These are phyloP conservation scores for Penicillium pancosmium DNA, from an alignment of 495 filamentous ascomycete species.

Conservation along the genomic window DNA sequence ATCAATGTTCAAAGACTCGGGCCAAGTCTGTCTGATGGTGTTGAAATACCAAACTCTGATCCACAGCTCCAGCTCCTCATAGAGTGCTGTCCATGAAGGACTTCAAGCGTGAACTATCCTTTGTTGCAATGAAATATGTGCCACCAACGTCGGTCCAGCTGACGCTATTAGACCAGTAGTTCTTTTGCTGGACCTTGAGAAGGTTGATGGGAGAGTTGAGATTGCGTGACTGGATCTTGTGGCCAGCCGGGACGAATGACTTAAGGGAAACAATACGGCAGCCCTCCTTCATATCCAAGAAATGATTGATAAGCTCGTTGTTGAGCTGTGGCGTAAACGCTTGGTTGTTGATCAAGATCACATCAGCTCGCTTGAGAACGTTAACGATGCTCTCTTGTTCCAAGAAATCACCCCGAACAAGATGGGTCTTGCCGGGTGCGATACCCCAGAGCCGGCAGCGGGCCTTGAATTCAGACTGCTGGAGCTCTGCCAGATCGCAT, in stretches of 20 bases:
- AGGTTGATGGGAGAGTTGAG: conserved; percentile 76
- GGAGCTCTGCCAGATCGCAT: conserved; percentile 79
- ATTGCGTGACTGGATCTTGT: conserved; percentile 70
- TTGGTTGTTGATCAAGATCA: conserved; percentile 96
- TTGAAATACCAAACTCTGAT: background rate
- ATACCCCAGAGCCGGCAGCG: conserved; percentile 92
- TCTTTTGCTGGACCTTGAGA: conserved; percentile 69
- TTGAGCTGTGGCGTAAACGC: conserved; percentile 88
- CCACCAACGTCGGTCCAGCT: conserved; percentile 89
- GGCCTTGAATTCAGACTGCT: conserved; percentile 81
- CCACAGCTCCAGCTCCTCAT: conserved; percentile 15
- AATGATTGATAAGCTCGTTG: conserved; percentile 82
- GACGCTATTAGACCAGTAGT: conserved; percentile 81
- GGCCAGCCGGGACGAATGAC: conserved; percentile 73
- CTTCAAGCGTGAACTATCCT: conserved; percentile 63
- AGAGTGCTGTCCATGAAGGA: conserved; percentile 45
- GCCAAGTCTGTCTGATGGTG: conserved; percentile 5
- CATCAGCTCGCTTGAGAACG: conserved; percentile 80
- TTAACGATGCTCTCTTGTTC: conserved; percentile 68
- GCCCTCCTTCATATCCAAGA: conserved; percentile 91
- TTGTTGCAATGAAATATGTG: conserved; percentile 84
- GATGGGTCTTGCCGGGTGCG: conserved; percentile 70
- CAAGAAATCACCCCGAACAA: conserved; percentile 85
- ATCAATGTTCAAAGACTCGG: conserved; percentile 13
- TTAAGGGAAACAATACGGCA: conserved; percentile 84